phyloP scores from a whole-genome alignment of 2,329 filamentous ascomycete species.

The Colletotrichum plurivorum region DNA sequence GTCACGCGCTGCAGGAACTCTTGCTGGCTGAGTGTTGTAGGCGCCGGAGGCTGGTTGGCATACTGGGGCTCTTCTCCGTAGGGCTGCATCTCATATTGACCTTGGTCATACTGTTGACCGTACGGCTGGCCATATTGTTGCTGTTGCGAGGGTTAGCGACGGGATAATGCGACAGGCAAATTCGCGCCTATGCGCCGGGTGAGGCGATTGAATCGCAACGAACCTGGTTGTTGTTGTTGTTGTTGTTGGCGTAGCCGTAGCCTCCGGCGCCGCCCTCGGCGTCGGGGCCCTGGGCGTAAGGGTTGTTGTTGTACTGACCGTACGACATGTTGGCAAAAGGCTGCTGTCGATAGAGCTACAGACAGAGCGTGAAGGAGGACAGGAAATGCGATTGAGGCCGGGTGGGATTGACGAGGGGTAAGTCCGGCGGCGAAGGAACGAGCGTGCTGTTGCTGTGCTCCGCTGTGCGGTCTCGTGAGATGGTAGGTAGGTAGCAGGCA shows the following conservation, averaged over 20 bases:
- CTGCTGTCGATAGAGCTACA: constrained; percentile 10
- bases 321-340: constrained; percentile 67
- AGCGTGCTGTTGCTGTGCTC: neutral
- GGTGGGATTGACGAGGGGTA: constrained; percentile 2
- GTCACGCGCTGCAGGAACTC: constrained; percentile 79
- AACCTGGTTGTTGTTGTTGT: constrained; percentile 51
- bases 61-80: constrained; percentile 56
- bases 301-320: constrained; percentile 74
- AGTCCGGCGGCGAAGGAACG: constrained; percentile 6
- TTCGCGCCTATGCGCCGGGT: neutral
- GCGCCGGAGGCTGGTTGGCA: constrained; percentile 42
- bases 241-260: constrained; percentile 54
- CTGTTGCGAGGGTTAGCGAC: constrained; percentile 14
- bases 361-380: constrained; percentile 18
- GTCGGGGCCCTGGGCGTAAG: constrained; percentile 69
- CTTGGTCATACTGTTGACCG: constrained; percentile 47
- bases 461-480: constrained; percentile 13
- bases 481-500: constrained; percentile 25
- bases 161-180: neutral
- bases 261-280: constrained; percentile 63
- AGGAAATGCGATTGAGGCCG: neutral
- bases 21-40: constrained; percentile 66
- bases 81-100: constrained; percentile 69
- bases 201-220: constrained; percentile 44
- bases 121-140: constrained; percentile 46